These are phyloP conservation scores for Pistacia atlantica DNA, from an alignment of 345 rosid species.

Conservation along the genomic window DNA sequence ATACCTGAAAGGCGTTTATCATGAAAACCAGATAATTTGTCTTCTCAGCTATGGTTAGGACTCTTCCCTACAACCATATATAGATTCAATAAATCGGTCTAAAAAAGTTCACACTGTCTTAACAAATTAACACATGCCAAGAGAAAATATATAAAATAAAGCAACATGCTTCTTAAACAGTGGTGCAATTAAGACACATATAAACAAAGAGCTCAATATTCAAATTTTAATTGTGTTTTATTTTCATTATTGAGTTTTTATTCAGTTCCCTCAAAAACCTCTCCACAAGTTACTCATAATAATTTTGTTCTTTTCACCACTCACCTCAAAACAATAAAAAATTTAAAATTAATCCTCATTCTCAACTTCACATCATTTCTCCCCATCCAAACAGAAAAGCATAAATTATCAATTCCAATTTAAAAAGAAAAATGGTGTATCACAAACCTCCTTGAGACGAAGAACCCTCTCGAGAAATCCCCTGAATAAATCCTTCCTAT, in stretches of 20 bases:
- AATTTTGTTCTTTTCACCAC: not conserved
- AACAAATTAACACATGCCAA: not conserved
- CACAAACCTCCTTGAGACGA: slow-evolving; percentile 85
- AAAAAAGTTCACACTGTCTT: not conserved
- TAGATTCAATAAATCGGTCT: slow-evolving; percentile 9
- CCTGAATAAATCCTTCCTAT: slow-evolving; percentile 65
- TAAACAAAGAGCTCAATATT: not conserved
- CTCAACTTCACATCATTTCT: not conserved
- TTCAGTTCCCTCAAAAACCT: not conserved
- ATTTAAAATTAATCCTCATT: not conserved
- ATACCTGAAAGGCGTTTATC: slow-evolving; percentile 98
- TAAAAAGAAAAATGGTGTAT: not conserved
- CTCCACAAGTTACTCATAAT: not conserved
- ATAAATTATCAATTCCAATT: not conserved
- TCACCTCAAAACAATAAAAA: not conserved
- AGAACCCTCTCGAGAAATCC: slow-evolving; percentile 83
- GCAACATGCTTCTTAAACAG: not conserved
- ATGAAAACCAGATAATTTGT: slow-evolving; percentile 91
- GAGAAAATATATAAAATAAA: not conserved
- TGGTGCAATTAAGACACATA: not conserved
- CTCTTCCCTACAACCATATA: slow-evolving; percentile 68
- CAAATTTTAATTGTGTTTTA: not conserved
- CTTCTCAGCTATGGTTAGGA: slow-evolving; percentile 83
- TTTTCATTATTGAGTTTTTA: not conserved
- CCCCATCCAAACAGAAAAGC: not conserved